Evolutionary conservation across 352 stramenopile genomes (phyloP), one percentile per base, ranked within the genome.

Genomic region (Achlya hypogyna): DNA sequence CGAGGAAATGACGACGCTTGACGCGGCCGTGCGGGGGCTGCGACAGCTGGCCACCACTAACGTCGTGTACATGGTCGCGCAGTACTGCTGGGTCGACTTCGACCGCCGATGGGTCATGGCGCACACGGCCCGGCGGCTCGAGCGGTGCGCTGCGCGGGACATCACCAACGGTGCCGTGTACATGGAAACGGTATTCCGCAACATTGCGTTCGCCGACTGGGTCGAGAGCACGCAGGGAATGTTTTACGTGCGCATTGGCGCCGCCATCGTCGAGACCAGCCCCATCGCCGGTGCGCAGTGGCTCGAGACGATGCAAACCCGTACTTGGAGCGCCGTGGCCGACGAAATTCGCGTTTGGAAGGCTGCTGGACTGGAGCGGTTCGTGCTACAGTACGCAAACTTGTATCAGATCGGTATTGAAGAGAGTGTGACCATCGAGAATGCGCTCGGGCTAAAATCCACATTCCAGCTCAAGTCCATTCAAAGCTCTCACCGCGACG

Each of bases 81-180:
- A 63, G 53, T 63, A 63, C 40, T 63, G 53, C 25, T 63, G 53
- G 53, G 53, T 63, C 40, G 53, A 63, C 40, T 63, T 63, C 28
- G 31, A 63, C 4, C 10, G 20, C 8, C n/a, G 25, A 8, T 63
- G 53, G 53, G 53, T n/a, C 14, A 31, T 63, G 12, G 53, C 53
- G 20, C 53, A 63, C 25, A 63, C 53, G 22, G 22, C 20, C n/a
- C 4, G 5, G 25, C 53, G 53, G 22, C 10, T 12, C 49, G 40
- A 18, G n/a, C 34, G 53, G 5, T 63, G 53, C 25, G 8, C 27
- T 4, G 27, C 23, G 14, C 34, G 29, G 20, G 53, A 63, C 22
- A 27, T 63, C 5, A 25, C 25, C 34, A 63, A 63, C 40, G 53
- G 16, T 29, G 53, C 25, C 34, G 53, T 63, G 34, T 63, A 63